Percentiles rank a stretch among this genome's conserved stretches.
Conservation (phyloP, 805 yeast genomes). For the Pichia paraexigua region DNA sequence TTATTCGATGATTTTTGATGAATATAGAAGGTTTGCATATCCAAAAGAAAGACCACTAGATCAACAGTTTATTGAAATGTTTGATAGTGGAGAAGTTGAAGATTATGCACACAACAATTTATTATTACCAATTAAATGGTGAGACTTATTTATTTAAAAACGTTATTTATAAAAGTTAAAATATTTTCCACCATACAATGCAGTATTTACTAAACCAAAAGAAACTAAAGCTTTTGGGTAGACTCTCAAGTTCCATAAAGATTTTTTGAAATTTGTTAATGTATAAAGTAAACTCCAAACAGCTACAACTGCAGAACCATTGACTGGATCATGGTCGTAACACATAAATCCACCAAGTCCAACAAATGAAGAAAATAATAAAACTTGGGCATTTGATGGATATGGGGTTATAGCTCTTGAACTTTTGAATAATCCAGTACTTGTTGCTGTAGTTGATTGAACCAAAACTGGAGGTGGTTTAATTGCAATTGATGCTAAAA, state of each 20-base stretch:
- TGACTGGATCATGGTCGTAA: constrained; percentile 63
- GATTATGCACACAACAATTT: constrained; percentile 41
- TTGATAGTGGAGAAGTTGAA: constrained; percentile 58
- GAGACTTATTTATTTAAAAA: background rate
- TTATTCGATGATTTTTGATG: constrained; percentile 88
- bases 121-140: constrained; percentile 71
- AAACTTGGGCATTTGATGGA: constrained; percentile 21
- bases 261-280: constrained; percentile 58
- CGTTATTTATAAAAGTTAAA: background rate
- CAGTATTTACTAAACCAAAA: constrained; percentile 54
- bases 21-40: constrained; percentile 86
- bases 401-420: constrained; percentile 14
- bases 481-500: constrained; percentile 23
- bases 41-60: constrained; percentile 95
- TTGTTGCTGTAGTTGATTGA: constrained; percentile 10
- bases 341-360: constrained; percentile 68
- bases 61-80: constrained; percentile 90
- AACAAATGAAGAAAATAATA: constrained; percentile 53
- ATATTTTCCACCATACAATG: constrained; percentile 54
- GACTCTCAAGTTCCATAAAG: constrained; percentile 46
- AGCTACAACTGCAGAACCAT: constrained; percentile 72
- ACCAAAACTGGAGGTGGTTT: constrained; percentile 19
- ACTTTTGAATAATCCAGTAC: constrained; percentile 3
- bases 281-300: constrained; percentile 79
- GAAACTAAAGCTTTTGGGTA: constrained; percentile 55